These are phyloP conservation scores for Populus trichocarpa DNA, from an alignment of 441 rosid species.

Conservation along the genomic window DNA sequence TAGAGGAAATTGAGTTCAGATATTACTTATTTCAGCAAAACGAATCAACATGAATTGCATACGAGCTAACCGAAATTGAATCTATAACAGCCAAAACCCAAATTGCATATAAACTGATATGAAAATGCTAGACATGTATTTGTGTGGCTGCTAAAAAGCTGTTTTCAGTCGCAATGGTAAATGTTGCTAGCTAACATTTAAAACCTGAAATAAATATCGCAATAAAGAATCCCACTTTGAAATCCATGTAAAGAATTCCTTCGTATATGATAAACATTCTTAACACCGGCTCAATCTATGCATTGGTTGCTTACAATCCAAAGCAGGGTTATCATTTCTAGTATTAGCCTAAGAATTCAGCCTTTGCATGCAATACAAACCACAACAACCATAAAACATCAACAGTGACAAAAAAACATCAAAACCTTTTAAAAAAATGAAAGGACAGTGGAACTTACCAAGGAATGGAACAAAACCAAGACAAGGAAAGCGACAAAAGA, in stretches of 20 bases:
- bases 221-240: background rate
- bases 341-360: background rate
- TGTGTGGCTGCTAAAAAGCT: background rate
- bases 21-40: background rate
- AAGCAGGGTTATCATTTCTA: background rate
- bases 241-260: background rate
- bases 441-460: conserved; percentile 37
- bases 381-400: background rate
- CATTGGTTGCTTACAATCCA: background rate
- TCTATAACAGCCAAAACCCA: background rate
- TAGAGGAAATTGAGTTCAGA: background rate
- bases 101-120: background rate
- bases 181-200: background rate
- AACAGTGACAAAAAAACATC: background rate
- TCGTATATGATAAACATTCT: background rate
- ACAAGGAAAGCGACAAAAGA: conserved; percentile 40
- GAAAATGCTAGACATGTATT: background rate
- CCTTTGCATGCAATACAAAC: background rate
- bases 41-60: background rate
- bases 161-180: background rate
- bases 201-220: background rate
- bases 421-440: background rate
- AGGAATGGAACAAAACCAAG: conserved; percentile 55
- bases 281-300: background rate
- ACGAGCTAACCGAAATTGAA: background rate